Evolutionary conservation across 2,329 filamentous ascomycete genomes (phyloP).

Genomic region (Cephalotrichum gorgonifer): DNA sequence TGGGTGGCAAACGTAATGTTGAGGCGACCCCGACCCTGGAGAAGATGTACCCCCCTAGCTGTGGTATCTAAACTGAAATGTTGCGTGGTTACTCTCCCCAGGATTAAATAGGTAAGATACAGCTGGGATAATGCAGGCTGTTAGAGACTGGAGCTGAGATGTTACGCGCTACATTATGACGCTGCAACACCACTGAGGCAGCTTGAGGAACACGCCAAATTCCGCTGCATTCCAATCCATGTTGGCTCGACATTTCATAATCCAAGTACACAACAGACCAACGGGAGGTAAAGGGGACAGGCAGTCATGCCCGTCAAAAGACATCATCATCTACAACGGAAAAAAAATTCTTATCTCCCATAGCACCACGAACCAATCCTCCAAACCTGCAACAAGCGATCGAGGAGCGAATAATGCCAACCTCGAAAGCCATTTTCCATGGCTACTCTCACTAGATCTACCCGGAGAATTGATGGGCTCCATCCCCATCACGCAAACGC

Average conservation of each 20-base stretch:
- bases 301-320: background rate
- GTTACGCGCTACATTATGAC: no score
- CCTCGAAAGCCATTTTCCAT: slow-evolving; percentile 23
- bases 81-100: no score
- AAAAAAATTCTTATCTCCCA: background rate
- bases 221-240: background rate
- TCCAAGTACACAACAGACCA: background rate
- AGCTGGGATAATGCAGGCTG: no score
- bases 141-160: no score
- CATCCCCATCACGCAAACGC: slow-evolving; percentile 21
- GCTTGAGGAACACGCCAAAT: background rate
- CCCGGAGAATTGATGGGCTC: slow-evolving; percentile 36
- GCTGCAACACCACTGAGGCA: no score
- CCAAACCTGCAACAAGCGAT: slow-evolving; percentile 25
- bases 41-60: no score
- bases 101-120: no score
- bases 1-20: no score
- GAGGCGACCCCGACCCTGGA: no score
- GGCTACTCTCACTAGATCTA: slow-evolving; percentile 42
- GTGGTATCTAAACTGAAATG: no score
- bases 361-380: background rate
- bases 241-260: background rate
- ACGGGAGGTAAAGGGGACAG: background rate
- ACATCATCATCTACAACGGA: background rate
- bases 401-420: slow-evolving; percentile 8